These are phyloP conservation scores for Chalciporus piperatus DNA, from an alignment of 768 basidiomycete species.

Conservation along the genomic window DNA sequence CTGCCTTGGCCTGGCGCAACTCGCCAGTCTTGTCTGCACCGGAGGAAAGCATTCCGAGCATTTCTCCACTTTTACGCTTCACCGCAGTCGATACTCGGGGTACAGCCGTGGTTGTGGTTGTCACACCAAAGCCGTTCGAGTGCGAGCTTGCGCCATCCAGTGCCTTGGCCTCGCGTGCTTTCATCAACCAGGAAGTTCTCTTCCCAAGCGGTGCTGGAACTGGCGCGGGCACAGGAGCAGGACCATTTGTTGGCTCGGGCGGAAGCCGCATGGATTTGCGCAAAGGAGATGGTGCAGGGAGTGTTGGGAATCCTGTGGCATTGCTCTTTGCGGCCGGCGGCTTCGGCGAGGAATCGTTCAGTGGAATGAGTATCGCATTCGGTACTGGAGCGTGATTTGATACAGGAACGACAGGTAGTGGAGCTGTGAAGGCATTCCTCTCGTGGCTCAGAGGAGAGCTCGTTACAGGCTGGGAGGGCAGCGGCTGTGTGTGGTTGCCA, in stretches of 20 bases:
- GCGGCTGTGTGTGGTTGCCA: conserved; percentile 18
- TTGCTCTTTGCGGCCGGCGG: conserved; percentile 38
- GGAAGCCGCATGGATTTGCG: conserved; percentile 61
- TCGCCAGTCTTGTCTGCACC: conserved; percentile 33
- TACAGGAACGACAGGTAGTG: conserved; percentile 17
- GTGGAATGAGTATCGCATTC: conserved; percentile 31
- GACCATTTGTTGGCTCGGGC: conserved; percentile 42
- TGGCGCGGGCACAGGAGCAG: conserved; percentile 28
- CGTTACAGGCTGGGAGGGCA: conserved; percentile 9
- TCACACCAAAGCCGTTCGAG: conserved; percentile 12
- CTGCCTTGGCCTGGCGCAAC: conserved; percentile 46
- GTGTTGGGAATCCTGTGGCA: conserved; percentile 51
- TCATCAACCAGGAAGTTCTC: conserved; percentile 78
- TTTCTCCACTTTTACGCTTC: conserved; percentile 69
- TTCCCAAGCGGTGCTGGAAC: conserved; percentile 47
- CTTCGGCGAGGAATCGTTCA: conserved; percentile 33
- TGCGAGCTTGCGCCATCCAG: conserved; percentile 47
- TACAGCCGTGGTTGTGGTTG: conserved; percentile 1
- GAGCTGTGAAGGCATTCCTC: conserved; percentile 24
- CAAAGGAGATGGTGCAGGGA: conserved; percentile 66
- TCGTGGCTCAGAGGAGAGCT: conserved; percentile 6
- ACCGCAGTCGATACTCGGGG: conserved; percentile 27
- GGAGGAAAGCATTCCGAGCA: conserved; percentile 24
- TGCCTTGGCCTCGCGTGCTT: conserved; percentile 71
- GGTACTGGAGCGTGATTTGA: conserved; percentile 7